phyloP scores from a whole-genome alignment of 2,329 filamentous ascomycete species.

The Xylariaceae sp. region DNA sequence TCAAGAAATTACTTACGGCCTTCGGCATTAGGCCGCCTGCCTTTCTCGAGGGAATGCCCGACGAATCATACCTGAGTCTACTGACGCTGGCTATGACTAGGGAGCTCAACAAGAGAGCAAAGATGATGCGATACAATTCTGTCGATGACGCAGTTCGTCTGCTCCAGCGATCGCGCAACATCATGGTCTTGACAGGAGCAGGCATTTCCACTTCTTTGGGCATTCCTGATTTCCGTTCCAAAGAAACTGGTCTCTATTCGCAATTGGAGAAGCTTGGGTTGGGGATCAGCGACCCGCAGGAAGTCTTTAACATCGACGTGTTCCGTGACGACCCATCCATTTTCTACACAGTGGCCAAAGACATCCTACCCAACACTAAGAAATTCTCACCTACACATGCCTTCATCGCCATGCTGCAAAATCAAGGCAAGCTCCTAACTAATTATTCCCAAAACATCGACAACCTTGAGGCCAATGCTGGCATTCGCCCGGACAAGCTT shows the following conservation, averaged over 20 bases:
- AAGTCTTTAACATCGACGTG: constrained; percentile 88
- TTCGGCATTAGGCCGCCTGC: constrained; percentile 74
- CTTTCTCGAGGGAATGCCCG: constrained; percentile 70
- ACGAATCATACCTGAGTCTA: constrained; percentile 72
- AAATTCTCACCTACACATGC: constrained; percentile 88
- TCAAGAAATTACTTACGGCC: constrained; percentile 80
- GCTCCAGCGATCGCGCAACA: constrained; percentile 71
- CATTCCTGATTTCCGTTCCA: constrained; percentile 95
- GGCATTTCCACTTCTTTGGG: constrained; percentile 96
- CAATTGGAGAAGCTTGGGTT: constrained; percentile 75
- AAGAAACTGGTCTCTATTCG: constrained; percentile 87
- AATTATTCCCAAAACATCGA: constrained; percentile 99
- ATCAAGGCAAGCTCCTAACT: constrained; percentile 84
- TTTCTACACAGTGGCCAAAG: constrained; percentile 88
- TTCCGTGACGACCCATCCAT: constrained; percentile 84
- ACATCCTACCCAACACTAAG: constrained; percentile 77
- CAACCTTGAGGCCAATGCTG: constrained; percentile 86
- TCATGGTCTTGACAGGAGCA: constrained; percentile 91
- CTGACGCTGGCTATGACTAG: constrained; percentile 75
- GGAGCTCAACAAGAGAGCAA: constrained; percentile 77
- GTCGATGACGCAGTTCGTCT: constrained; percentile 83
- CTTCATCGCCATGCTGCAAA: constrained; percentile 86
- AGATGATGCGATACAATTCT: constrained; percentile 76
- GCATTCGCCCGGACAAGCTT: constrained; percentile 75
- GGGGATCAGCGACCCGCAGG: constrained; percentile 73